These are phyloP conservation scores for Blastomyces silverae DNA, from an alignment of 2,329 filamentous ascomycete genomes.

Conservation along the genomic window DNA sequence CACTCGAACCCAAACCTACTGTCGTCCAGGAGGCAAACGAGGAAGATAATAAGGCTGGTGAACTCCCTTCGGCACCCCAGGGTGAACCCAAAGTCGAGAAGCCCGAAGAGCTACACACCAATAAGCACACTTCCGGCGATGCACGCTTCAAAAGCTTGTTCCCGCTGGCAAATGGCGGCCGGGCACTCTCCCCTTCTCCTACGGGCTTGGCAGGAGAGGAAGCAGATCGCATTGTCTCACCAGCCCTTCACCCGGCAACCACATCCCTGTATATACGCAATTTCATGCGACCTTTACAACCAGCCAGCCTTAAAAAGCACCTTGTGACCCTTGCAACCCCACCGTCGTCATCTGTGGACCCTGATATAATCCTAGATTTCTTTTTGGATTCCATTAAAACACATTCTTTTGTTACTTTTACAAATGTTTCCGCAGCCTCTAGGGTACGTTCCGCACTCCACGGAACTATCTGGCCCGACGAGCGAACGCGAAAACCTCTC, in stretches of 20 bases:
- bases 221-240: conserved; percentile 39
- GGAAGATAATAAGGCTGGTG: conserved; percentile 13
- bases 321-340: conserved; percentile 62
- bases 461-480: conserved; percentile 74
- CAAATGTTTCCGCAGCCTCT: conserved; percentile 61
- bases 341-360: conserved; percentile 45
- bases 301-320: conserved; percentile 59
- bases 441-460: conserved; percentile 72
- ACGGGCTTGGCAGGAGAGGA: conserved; percentile 31
- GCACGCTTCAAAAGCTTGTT: conserved; percentile 48
- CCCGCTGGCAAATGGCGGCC: conserved; percentile 27
- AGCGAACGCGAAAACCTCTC: conserved; percentile 72
- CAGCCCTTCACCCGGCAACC: conserved; percentile 65
- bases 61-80: conserved; percentile 14
- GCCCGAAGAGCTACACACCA: conserved; percentile 24
- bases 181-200: conserved; percentile 25
- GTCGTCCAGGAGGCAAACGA: conserved; percentile 5
- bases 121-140: conserved; percentile 34
- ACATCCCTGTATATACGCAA: conserved; percentile 80
- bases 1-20: background rate
- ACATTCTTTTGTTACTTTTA: conserved; percentile 75
- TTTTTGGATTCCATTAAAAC: conserved; percentile 81
- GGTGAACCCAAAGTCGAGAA: conserved; percentile 21
- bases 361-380: conserved; percentile 58
- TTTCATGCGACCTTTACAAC: conserved; percentile 78